Evolutionary conservation across 805 yeast species (phyloP).

Genomic region (Saturnispora gosingensis): DNA sequence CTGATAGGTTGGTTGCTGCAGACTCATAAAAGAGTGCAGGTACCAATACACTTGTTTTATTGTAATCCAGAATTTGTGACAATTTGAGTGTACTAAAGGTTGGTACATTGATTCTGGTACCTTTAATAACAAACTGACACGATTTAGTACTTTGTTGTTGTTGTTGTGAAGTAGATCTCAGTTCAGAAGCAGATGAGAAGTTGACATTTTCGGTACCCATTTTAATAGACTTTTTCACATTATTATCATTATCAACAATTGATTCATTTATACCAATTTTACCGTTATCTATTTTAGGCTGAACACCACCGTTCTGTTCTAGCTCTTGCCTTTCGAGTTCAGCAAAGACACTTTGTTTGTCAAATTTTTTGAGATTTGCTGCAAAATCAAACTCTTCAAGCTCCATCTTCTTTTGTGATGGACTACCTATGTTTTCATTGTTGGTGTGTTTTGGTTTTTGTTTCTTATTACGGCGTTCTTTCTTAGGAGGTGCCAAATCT

Average conservation of each 20-base stretch:
- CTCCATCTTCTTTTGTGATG: constrained; percentile 31
- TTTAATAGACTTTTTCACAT: neutral
- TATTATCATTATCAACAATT: constrained; percentile 30
- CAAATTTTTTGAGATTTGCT: constrained; percentile 71
- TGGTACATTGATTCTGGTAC: constrained; percentile 30
- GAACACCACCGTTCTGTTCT: constrained; percentile 34
- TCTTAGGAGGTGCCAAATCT: constrained; percentile 36
- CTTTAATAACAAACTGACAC: neutral
- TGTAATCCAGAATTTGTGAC: constrained; percentile 59
- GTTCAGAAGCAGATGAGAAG: neutral
- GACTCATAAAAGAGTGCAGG: constrained; percentile 47
- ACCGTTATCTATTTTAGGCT: constrained; percentile 50
- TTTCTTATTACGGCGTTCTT: constrained; percentile 16
- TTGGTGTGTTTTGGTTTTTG: constrained; percentile 9
- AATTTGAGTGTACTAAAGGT: constrained; percentile 72
- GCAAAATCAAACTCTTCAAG: constrained; percentile 76
- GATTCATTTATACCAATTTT: constrained; percentile 67
- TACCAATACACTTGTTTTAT: constrained; percentile 45
- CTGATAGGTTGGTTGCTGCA: constrained; percentile 58
- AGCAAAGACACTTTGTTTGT: constrained; percentile 69
- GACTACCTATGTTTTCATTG: neutral
- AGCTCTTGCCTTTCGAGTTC: constrained; percentile 61
- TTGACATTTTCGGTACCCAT: neutral
- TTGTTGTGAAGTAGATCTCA: neutral
- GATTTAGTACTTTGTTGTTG: neutral